These are phyloP conservation scores for Pseudohalonectria lignicola DNA, from an alignment of 2,329 filamentous ascomycete genomes.

Conservation along the genomic window DNA sequence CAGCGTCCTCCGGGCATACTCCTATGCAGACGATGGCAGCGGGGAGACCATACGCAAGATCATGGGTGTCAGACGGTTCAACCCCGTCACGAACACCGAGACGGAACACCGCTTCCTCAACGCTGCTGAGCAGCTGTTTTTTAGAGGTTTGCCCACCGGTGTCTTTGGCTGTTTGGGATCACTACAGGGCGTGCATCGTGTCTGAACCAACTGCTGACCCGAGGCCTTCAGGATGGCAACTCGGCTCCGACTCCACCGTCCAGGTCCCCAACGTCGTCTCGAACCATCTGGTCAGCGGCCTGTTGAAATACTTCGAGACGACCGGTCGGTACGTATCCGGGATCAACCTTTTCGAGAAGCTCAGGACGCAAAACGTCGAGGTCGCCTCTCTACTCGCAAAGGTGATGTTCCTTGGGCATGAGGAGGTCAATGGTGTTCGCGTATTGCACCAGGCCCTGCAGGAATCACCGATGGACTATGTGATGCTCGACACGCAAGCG, in stretches of 20 bases:
- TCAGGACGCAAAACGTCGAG: constrained; percentile 81
- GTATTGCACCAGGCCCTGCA: constrained; percentile 80
- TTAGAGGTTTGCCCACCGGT: constrained; percentile 63
- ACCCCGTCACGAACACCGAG: constrained; percentile 96
- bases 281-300: constrained; percentile 88
- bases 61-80: constrained; percentile 92
- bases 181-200: not conserved
- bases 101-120: constrained; percentile 93
- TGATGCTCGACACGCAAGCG: constrained; percentile 88
- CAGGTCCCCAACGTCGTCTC: constrained; percentile 95
- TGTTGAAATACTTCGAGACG: constrained; percentile 89
- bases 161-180: too few species aligned
- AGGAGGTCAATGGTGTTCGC: constrained; percentile 91
- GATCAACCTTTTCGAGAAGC: constrained; percentile 95
- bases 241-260: constrained; percentile 93
- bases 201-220: not conserved
- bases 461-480: constrained; percentile 94
- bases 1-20: constrained; percentile 86
- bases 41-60: constrained; percentile 95
- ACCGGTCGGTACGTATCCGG: constrained; percentile 90
- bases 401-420: constrained; percentile 87
- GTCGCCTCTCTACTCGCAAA: constrained; percentile 87
- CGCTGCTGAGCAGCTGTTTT: constrained; percentile 89
- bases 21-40: constrained; percentile 90
- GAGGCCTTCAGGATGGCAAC: constrained; percentile 62